Evolutionary conservation across 2,329 filamentous ascomycete genomes (phyloP), one percentile per base, ranked within the genome.

Genomic region (Trichoderma breve): DNA sequence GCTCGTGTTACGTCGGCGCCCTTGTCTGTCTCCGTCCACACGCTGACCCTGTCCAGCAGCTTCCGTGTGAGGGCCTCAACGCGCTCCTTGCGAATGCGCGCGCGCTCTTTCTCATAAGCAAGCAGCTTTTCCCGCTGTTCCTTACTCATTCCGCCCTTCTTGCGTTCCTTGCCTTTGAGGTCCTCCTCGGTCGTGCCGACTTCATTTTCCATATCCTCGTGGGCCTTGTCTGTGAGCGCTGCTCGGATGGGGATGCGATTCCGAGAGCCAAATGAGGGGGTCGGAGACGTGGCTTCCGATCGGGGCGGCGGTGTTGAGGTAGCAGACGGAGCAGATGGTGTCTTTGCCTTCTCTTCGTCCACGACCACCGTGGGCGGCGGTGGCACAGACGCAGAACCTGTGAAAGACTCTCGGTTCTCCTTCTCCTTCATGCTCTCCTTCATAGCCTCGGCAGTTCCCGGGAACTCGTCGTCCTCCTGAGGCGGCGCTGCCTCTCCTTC

Each of bases 21-120:
- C 84, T 96, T 97, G 83, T 98, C 96, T 4, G 95, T 98, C 85
- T 99, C 96, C 6, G 96, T 98, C 95, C 95, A 98, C 55, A 98
- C 90, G 75, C 92, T 95, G 79, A 98, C 89, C 72, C 95, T 92
- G 81, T 98, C 94, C 73, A 96, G 84, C 28, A 99, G 88, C 84
- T 98, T 98, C 80, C 90, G 90, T 14, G 90, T 86, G 18, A 99
- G 88, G 7, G 90, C 96, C 73, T 94, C 90, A 30, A 99, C 93
- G 73, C 96, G 93, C 82, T 99, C 94, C 79, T 98, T 90, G 57
- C 96, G 92, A 74, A 97, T 90, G 76, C 88, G 89, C 73, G 91
- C 90, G 26, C 96, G 91, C 85, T 99, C 95, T 75, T 90, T 87
- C 80, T 99, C 96, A 78, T 94, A 95, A 3, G 93, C 95, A 4